Percentiles rank a stretch among this genome's conserved stretches.
These are phyloP conservation scores for Suillus placidus DNA, from an alignment of 768 basidiomycete genomes.

Conservation along the genomic window DNA sequence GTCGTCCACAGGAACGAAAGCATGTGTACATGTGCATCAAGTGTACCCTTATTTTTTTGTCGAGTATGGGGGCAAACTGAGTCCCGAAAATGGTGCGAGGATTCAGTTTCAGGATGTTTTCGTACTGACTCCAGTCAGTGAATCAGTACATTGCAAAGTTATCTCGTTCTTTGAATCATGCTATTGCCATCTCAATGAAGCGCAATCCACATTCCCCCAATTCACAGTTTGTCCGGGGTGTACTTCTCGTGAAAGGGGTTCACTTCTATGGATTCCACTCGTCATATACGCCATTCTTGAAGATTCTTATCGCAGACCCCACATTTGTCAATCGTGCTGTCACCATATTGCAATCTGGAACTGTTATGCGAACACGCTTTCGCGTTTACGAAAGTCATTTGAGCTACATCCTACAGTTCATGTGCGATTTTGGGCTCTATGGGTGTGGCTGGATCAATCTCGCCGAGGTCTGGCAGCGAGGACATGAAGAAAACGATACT, in stretches of 20 bases:
- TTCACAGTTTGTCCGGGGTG: conserved; percentile 69
- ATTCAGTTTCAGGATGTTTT: background rate
- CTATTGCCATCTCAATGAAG: conserved; percentile 80
- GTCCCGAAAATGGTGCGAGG: conserved; percentile 60
- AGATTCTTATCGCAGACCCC: conserved; percentile 79
- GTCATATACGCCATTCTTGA: conserved; percentile 85
- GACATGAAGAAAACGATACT: conserved; percentile 32
- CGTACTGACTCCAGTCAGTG: conserved; percentile 47
- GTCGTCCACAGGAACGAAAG: conserved; percentile 73
- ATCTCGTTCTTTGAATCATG: conserved; percentile 78
- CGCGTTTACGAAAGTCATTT: conserved; percentile 89
- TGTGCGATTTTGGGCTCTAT: conserved; percentile 93
- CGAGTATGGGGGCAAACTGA: conserved; percentile 73
- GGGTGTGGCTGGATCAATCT: conserved; percentile 92
- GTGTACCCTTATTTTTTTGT: conserved; percentile 94
- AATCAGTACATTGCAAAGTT: conserved; percentile 70
- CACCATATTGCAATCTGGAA: conserved; percentile 79
- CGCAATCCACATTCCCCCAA: conserved; percentile 63
- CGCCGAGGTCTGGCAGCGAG: conserved; percentile 63
- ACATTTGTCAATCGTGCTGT: conserved; percentile 65
- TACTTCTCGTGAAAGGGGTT: conserved; percentile 89
- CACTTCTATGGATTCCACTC: conserved; percentile 95
- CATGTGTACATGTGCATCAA: conserved; percentile 91
- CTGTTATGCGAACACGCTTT: conserved; percentile 79
- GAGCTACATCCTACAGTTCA: conserved; percentile 85